Evolutionary conservation across 2,329 filamentous ascomycete genomes (phyloP).

Genomic region (Dendryphion nanum): DNA sequence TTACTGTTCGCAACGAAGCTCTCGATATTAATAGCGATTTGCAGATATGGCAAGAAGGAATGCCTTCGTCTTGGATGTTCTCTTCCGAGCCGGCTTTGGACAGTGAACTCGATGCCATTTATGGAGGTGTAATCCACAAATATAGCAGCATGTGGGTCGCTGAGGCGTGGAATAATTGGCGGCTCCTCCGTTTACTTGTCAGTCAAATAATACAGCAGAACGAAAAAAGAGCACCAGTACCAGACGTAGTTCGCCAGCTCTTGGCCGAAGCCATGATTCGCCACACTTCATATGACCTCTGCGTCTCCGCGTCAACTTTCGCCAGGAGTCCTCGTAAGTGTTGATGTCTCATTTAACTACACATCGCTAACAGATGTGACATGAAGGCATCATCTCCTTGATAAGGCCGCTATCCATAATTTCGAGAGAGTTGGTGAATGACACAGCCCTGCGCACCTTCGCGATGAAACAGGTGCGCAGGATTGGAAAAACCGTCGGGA

Average conservation of each 20-base stretch:
- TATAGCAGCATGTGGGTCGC: conserved; percentile 13
- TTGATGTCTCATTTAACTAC: not conserved
- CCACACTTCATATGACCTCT: conserved; percentile 9
- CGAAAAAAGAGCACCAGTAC: no score
- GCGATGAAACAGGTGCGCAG: conserved; percentile 12
- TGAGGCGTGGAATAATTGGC: conserved; percentile 22
- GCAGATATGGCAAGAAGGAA: conserved; percentile 2
- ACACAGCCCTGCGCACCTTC: conserved; percentile 5
- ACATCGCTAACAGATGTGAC: not conserved
- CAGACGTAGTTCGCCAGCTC: not conserved
- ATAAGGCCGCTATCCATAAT: conserved; percentile 14
- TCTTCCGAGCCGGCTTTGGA: no score
- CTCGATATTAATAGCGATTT: conserved; percentile 10
- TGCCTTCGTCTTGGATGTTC: conserved; percentile 8
- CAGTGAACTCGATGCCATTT: no score
- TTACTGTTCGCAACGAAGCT: conserved; percentile 6
- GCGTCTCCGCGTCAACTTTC: conserved; percentile 9
- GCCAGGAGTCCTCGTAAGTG: conserved; percentile 2
- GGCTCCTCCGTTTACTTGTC: conserved; percentile 10
- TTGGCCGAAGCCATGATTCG: conserved; percentile 4
- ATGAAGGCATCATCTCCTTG: conserved; percentile 3
- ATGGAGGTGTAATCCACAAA: conserved; percentile 11
- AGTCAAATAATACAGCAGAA: conserved; percentile 16
- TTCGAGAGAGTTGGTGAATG: conserved; percentile 10
- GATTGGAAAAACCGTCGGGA: conserved; percentile 12